Evolutionary conservation across 176 grass and related monocot species (phyloP), one percentile per base, ranked within the genome.

Genomic region (Triticum dicoccoides): DNA sequence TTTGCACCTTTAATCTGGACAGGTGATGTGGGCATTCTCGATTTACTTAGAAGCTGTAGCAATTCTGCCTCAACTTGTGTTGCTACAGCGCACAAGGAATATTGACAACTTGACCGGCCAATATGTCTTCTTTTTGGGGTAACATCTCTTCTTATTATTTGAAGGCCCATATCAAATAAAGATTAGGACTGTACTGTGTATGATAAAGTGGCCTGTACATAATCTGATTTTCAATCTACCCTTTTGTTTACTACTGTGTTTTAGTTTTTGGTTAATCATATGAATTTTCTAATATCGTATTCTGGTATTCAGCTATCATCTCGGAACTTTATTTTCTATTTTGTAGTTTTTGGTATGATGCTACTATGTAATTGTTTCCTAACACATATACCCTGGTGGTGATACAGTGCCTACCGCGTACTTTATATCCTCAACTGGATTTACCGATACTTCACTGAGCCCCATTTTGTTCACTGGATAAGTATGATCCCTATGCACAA

Each of bases 91-190:
- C 79, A 96, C 97, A 15, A 95, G 92, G 42, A 99, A 99, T 83
- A 91, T 99, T 5, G 97, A 96, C 69, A 99, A 94, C 71, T 59
- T 99, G 83, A 99, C 94, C 81, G 90, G 92, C 17, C 97, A 99
- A 96, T 99, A 99, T 81, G 92, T 99, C 87, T 99, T 99, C 70
- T 90, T 99, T 20, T 86, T 96, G 41, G 94, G 97, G 97, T 99
- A 94, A 92, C 13, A n/a, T 91, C 20, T 51, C 2, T 70, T 81
- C 27, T 8, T 25, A 7, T 25, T 30, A 12, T 80, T 49, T 51
- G 3, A 74, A 75, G 6, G 5, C 42, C 2, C 69, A 73, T 71
- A 69, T 47, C 21, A 80, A 74, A 76, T 14, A 52, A 52, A 15
- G 25, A 3, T 14, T 2, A 42, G 0, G 30, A 78, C 15, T 89